These are phyloP conservation scores for Trebouxiophyceae sp. DNA, from an alignment of 163 green algal species.

Conservation along the genomic window DNA sequence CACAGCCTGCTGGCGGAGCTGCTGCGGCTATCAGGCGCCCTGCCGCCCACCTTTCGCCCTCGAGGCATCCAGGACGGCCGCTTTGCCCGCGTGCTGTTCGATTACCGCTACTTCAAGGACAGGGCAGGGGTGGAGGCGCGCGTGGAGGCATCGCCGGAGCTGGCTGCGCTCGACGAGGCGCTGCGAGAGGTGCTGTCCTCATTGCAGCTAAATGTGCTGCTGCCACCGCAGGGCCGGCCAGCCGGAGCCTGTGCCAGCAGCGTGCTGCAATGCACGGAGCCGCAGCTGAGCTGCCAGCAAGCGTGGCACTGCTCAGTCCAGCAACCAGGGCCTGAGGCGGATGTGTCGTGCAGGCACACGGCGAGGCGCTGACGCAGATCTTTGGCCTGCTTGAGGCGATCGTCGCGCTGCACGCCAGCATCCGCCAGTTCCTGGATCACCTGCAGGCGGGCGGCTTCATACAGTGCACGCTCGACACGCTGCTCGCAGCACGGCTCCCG, in stretches of 20 bases:
- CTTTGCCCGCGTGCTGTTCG: slow-evolving; percentile 11
- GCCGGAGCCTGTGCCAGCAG: background rate
- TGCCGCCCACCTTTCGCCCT: slow-evolving; percentile 3
- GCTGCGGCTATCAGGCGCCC: background rate
- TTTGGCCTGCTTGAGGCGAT: slow-evolving; percentile 9
- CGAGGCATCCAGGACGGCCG: background rate
- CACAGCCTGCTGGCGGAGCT: slow-evolving; percentile 10
- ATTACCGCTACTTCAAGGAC: slow-evolving; percentile 16
- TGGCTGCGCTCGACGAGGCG: slow-evolving; percentile 6
- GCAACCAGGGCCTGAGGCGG: background rate
- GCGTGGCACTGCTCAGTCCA: too few relatives aligned
- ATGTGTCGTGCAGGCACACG: slow-evolving; percentile 4
- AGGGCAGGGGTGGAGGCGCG: background rate
- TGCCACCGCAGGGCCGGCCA: background rate
- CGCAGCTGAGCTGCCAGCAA: background rate
- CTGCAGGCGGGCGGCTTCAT: slow-evolving; percentile 8
- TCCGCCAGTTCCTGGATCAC: slow-evolving; percentile 3
- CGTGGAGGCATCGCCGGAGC: slow-evolving; percentile 8
- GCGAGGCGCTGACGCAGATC: background rate
- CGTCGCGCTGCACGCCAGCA: slow-evolving; percentile 6
- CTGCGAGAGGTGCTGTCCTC: slow-evolving; percentile 5
- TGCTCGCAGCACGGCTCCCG: slow-evolving; percentile 1
- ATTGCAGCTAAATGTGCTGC: background rate
- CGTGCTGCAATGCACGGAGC: background rate
- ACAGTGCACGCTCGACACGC: slow-evolving; percentile 7